A percentile compares a stretch with the other conserved stretches of the same genome.
These are phyloP conservation scores for Mycena epipterygia DNA, from an alignment of 768 basidiomycete species.

Conservation along the genomic window DNA sequence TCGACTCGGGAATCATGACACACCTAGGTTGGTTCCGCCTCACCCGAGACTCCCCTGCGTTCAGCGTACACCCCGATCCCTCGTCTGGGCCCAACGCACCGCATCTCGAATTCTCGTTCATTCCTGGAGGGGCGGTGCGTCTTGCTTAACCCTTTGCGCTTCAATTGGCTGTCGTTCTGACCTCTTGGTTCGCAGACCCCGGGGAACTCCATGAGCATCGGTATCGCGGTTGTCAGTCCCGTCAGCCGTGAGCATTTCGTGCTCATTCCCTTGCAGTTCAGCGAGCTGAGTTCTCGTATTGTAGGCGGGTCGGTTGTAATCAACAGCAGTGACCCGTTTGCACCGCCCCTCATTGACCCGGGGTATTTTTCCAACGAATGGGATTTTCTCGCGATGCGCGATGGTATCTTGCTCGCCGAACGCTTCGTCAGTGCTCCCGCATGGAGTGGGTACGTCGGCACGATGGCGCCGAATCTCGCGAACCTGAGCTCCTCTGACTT, in stretches of 20 bases:
- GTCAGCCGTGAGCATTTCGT: slow-evolving; percentile 36
- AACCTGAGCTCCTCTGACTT: slow-evolving; percentile 3
- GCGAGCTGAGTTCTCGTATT: slow-evolving; percentile 6
- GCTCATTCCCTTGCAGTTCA: neutral
- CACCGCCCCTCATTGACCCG: slow-evolving; percentile 58
- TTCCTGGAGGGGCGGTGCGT: slow-evolving; percentile 20
- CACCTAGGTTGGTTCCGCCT: slow-evolving; percentile 41
- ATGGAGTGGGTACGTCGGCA: slow-evolving; percentile 7
- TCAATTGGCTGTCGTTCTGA: slow-evolving; percentile 7
- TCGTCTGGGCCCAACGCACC: slow-evolving; percentile 48
- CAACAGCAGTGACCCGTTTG: slow-evolving; percentile 56
- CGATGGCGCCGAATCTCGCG: neutral
- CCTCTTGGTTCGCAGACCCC: slow-evolving; percentile 3
- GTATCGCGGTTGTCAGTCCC: slow-evolving; percentile 23
- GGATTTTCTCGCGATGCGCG: slow-evolving; percentile 38
- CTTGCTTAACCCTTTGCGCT: neutral
- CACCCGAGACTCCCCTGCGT: slow-evolving; percentile 38
- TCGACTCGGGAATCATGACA: slow-evolving; percentile 36
- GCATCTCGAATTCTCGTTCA: slow-evolving; percentile 50
- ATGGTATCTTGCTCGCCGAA: slow-evolving; percentile 11
- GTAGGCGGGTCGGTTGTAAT: slow-evolving; percentile 43
- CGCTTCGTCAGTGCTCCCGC: slow-evolving; percentile 7
- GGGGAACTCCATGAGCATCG: slow-evolving; percentile 14
- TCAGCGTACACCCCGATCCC: slow-evolving; percentile 43
- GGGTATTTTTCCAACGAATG: slow-evolving; percentile 48